Evolutionary conservation across 257 asterid species (phyloP), one percentile per base, ranked within the genome.

Genomic region (Forsythia viridissima): DNA sequence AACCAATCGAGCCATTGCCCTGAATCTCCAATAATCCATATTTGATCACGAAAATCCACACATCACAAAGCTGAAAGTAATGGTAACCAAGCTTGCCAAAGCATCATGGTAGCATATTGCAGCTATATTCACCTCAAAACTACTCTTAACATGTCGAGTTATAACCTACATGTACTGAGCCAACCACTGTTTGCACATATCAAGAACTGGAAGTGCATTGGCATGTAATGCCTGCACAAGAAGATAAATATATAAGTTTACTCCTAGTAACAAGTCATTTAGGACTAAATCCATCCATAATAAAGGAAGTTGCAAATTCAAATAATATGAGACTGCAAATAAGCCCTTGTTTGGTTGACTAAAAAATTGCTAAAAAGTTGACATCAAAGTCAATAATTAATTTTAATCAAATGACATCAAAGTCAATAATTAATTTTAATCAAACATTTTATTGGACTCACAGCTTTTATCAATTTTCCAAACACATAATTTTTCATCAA

Each of bases 161-260:
- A 75, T 70, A 20, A 66, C 73, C 88, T 89, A 94, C 97, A 93
- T 94, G 86, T 93, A 94, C 83, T 93, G 97, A 55, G 97, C 91
- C 86, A 94, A 80, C 99, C 99, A 94, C 79, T 94, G 99, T 81
- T 93, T 93, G 91, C 99, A 93, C 99, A 94, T 91, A 80, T 94
- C 99, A 75, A 94, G 97, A 87, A 94, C 99, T 59, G 98, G 97
- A 80, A 93, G 95, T 74, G 99, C 97, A 83, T 91, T 94, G 77
- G 99, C 97, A 89, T 94, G 99, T 77, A 94, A 82, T 65, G 99
- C 99, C 97, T 90, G 92, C 89, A 81, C 46, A 82, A 76, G 77
- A 66, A 72, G 80, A 72, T 44, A 43, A 65, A 65, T 13, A 77
- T 61, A 77, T 11, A 30, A 63, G 15, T 21, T 63, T 24, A 6